A percentile compares a stretch with the other conserved stretches of the same genome.
phyloP scores from a whole-genome alignment of 768 basidiomycete species.

The Cystoderma amianthinum region DNA sequence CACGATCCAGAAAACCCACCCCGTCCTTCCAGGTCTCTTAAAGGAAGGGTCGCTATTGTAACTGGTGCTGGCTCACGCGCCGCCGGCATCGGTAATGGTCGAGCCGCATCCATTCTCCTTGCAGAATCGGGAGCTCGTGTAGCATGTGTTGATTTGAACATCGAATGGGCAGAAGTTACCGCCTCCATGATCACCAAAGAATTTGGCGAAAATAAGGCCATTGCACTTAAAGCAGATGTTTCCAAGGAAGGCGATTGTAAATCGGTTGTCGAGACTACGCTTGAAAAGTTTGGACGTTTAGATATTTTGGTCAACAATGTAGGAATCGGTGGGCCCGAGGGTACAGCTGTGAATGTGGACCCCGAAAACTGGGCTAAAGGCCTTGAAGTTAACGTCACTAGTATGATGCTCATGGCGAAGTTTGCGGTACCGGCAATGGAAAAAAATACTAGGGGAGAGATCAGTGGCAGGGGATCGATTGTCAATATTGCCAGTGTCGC shows the following conservation, averaged over 20 bases:
- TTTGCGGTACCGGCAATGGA: constrained; percentile 37
- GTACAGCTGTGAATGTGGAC: constrained; percentile 31
- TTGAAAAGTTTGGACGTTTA: constrained; percentile 27
- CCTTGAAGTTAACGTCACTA: constrained; percentile 30
- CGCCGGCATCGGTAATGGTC: constrained; percentile 33
- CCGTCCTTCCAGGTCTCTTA: constrained; percentile 23
- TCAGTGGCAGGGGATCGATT: constrained; percentile 29
- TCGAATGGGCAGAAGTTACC: constrained; percentile 27
- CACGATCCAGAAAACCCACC: constrained; percentile 18
- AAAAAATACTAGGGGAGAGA: constrained; percentile 17
- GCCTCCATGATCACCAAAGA: constrained; percentile 30
- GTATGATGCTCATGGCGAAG: constrained; percentile 37
- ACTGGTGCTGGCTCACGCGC: constrained; percentile 34
- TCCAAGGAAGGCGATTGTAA: constrained; percentile 26
- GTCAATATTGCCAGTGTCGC: constrained; percentile 34
- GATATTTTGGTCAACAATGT: constrained; percentile 38
- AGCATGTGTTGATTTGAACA: constrained; percentile 27
- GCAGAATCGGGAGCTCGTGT: constrained; percentile 32
- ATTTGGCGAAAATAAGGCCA: constrained; percentile 23
- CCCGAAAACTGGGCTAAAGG: constrained; percentile 25
- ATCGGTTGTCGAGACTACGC: constrained; percentile 23
- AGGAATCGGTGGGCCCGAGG: constrained; percentile 28
- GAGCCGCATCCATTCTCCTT: constrained; percentile 32
- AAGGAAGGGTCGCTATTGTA: constrained; percentile 30
- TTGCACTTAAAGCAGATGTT: constrained; percentile 28